Conservation (phyloP, 805 yeast genomes). For the Yamadazyma kitorensis region DNA sequence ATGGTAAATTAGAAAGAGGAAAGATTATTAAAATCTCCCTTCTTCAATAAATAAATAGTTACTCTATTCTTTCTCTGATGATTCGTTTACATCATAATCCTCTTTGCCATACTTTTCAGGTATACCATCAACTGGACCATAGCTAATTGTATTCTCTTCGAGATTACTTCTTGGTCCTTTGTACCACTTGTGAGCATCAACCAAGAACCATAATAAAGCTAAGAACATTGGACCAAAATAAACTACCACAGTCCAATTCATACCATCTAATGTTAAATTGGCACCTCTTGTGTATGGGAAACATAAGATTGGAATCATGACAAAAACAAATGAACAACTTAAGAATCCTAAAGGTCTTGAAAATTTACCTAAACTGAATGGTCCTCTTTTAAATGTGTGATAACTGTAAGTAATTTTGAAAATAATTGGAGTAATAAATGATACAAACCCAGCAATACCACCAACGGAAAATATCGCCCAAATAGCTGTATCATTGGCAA, state of each 20-base stretch:
- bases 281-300: conserved; percentile 46
- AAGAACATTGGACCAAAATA: conserved; percentile 58
- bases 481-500: conserved; percentile 64
- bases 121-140: conserved; percentile 13
- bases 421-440: conserved; percentile 63
- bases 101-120: conserved; percentile 3
- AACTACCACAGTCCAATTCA: conserved; percentile 68
- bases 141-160: conserved; percentile 31
- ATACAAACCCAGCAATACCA: conserved; percentile 65
- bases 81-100: too few relatives aligned
- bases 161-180: conserved; percentile 58
- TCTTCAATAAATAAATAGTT: too few relatives aligned
- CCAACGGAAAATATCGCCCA: conserved; percentile 73
- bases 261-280: conserved; percentile 36
- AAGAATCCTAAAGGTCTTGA: conserved; percentile 48
- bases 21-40: too few relatives aligned
- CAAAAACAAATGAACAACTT: conserved; percentile 47
- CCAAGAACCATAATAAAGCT: conserved; percentile 47
- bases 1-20: too few relatives aligned
- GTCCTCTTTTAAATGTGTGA: conserved; percentile 56
- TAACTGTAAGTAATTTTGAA: conserved; percentile 56
- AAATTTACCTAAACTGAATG: conserved; percentile 60
- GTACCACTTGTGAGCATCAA: conserved; percentile 59
- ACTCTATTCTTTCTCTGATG: too few relatives aligned
- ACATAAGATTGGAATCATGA: conserved; percentile 60